phyloP scores from a whole-genome alignment of 2,329 filamentous ascomycete species.

The Penicillium paneum region DNA sequence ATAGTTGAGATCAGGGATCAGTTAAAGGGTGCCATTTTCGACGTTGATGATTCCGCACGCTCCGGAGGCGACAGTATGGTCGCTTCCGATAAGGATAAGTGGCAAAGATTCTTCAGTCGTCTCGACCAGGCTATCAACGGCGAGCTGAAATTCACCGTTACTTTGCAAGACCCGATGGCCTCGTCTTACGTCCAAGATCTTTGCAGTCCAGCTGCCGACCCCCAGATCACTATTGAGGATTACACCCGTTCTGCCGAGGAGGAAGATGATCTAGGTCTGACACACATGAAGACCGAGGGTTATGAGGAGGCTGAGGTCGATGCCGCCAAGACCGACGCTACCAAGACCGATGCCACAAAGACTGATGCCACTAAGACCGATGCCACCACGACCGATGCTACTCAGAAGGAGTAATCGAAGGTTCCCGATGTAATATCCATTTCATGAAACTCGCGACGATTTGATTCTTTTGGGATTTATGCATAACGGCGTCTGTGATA shows the following conservation, averaged over 20 bases:
- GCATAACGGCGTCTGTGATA: conserved; percentile 25
- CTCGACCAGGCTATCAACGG: conserved; percentile 77
- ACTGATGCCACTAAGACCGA: conserved; percentile 2
- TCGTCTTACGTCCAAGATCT: conserved; percentile 93
- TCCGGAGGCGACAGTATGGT: conserved; percentile 76
- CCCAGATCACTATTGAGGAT: conserved; percentile 74
- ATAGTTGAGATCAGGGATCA: conserved; percentile 90
- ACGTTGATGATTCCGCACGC: conserved; percentile 57
- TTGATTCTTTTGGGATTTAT: conserved; percentile 14
- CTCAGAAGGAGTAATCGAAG: conserved; percentile 24
- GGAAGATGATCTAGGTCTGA: conserved; percentile 85
- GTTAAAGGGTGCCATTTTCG: conserved; percentile 82
- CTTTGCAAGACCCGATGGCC: conserved; percentile 83
- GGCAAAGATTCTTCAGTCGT: conserved; percentile 75
- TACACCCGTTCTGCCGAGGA: conserved; percentile 89
- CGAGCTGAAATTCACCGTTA: conserved; percentile 73
- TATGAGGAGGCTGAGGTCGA: conserved; percentile 61
- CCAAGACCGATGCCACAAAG: conserved; percentile 8
- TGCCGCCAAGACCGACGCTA: conserved; percentile 9
- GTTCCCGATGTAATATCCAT: conserved; percentile 19
- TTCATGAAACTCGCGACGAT: conserved; percentile 22
- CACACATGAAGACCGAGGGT: conserved; percentile 87
- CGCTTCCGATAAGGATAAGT: conserved; percentile 63
- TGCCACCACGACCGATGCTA: neutral
- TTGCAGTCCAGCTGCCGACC: conserved; percentile 73